Conservation (phyloP, 2,329 filamentous ascomycete genomes). For the Verticillium isaacii region DNA sequence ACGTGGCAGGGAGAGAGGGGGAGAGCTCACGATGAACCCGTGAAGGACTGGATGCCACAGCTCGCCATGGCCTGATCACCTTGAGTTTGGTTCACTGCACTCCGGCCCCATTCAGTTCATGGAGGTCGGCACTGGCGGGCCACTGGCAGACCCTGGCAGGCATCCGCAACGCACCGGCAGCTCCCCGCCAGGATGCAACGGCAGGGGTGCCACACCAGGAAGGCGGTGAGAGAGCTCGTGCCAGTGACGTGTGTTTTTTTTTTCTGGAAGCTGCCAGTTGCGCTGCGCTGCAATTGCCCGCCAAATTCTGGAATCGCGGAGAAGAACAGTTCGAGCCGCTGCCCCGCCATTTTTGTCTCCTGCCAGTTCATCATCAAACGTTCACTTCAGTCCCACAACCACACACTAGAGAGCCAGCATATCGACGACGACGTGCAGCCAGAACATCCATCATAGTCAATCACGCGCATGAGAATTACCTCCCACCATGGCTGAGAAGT, state of each 20-base stretch:
- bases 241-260: not conserved
- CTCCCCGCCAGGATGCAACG: not conserved
- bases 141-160: not conserved
- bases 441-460: constrained; percentile 1
- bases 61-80: not conserved
- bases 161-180: not conserved
- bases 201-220: not conserved
- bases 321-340: constrained; percentile 8
- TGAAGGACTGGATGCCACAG: not conserved
- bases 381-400: not conserved
- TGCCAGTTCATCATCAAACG: not conserved
- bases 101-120: no score
- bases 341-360: constrained; percentile 10
- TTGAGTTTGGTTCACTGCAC: not conserved
- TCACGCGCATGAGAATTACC: not conserved
- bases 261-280: not conserved
- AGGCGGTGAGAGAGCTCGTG: not conserved
- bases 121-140: not conserved
- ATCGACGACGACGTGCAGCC: not conserved
- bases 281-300: not conserved
- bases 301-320: constrained; percentile 15
- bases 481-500: constrained; percentile 68
- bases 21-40: not conserved
- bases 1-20: not conserved
- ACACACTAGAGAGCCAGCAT: not conserved